Evolutionary conservation across 108 stramenopile species (phyloP).

Genomic region (Nitzschia sp.): DNA sequence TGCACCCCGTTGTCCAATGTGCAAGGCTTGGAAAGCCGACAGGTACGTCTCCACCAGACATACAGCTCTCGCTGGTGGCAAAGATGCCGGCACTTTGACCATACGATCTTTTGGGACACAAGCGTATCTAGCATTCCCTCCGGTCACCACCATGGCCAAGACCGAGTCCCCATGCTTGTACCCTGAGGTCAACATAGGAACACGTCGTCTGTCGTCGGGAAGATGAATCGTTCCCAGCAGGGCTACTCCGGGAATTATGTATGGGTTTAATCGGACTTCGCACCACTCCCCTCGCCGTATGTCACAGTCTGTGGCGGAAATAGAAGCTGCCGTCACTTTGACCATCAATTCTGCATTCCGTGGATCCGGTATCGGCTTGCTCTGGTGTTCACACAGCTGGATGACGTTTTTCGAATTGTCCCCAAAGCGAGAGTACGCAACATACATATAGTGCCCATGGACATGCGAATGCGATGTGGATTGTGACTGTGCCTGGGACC

Average conservation of each 20-base stretch:
- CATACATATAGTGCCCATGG: conserved; percentile 32
- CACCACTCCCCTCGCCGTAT: conserved; percentile 50
- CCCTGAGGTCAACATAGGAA: not conserved
- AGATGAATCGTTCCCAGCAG: conserved; percentile 37
- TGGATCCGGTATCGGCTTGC: conserved; percentile 12
- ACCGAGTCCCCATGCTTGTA: conserved; percentile 58
- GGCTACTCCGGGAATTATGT: conserved; percentile 47
- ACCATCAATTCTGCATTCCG: conserved; percentile 28
- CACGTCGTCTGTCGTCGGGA: conserved; percentile 8
- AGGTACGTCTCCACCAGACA: conserved; percentile 78
- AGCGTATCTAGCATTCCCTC: conserved; percentile 67
- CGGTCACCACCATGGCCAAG: conserved; percentile 38
- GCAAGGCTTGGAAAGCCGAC: conserved; percentile 68
- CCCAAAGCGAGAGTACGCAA: conserved; percentile 36
- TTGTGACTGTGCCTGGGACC: not conserved
- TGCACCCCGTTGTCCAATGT: conserved; percentile 43
- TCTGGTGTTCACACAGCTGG: conserved; percentile 30
- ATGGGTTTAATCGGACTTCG: conserved; percentile 27
- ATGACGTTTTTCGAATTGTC: conserved; percentile 22
- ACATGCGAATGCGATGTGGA: no score
- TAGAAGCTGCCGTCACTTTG: conserved; percentile 39
- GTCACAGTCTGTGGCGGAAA: conserved; percentile 45
- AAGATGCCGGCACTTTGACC: conserved; percentile 49
- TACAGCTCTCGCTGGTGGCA: conserved; percentile 43
- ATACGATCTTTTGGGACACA: conserved; percentile 43